Percentiles rank a stretch among this genome's conserved stretches.
These are phyloP conservation scores for Suillus sp. DNA, from an alignment of 768 basidiomycete species.

Conservation along the genomic window DNA sequence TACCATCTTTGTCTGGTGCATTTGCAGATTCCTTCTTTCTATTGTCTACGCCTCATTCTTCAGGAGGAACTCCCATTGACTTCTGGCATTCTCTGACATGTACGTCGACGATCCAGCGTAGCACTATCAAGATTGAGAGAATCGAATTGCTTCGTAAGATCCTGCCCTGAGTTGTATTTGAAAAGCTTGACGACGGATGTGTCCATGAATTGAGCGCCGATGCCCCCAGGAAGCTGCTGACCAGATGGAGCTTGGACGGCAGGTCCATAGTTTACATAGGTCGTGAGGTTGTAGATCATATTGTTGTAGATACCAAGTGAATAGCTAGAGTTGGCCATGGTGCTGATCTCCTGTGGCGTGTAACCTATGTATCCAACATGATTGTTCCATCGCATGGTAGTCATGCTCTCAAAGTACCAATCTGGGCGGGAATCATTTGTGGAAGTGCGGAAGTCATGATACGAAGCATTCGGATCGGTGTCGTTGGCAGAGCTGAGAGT, in stretches of 20 bases:
- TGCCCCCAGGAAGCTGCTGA: slow-evolving; percentile 42
- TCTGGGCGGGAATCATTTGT: slow-evolving; percentile 92
- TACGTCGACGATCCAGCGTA: too few relatives aligned
- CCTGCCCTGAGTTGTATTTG: slow-evolving; percentile 60
- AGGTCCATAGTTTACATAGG: slow-evolving; percentile 75
- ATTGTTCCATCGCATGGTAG: slow-evolving; percentile 84
- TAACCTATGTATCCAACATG: slow-evolving; percentile 89
- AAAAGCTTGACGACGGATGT: slow-evolving; percentile 71
- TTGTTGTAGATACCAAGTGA: slow-evolving; percentile 86
- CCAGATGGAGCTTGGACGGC: slow-evolving; percentile 51
- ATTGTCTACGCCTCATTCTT: too few relatives aligned
- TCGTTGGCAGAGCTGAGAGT: slow-evolving; percentile 75
- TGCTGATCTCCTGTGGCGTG: slow-evolving; percentile 72
- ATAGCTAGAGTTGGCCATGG: slow-evolving; percentile 61
- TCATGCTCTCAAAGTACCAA: slow-evolving; percentile 98
- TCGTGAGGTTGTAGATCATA: slow-evolving; percentile 84
- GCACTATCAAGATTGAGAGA: too few relatives aligned
- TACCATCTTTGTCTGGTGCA: too few relatives aligned
- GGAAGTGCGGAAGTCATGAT: slow-evolving; percentile 94
- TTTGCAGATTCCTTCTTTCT: too few relatives aligned
- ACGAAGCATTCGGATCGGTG: slow-evolving; percentile 75
- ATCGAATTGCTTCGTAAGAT: too few relatives aligned
- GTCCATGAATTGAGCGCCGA: slow-evolving; percentile 71
- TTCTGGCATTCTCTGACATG: too few relatives aligned
- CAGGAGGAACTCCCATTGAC: too few relatives aligned